Base-by-base conservation (phyloP, 129 eudicot genomes). In the Flaveria linearis region DNA sequence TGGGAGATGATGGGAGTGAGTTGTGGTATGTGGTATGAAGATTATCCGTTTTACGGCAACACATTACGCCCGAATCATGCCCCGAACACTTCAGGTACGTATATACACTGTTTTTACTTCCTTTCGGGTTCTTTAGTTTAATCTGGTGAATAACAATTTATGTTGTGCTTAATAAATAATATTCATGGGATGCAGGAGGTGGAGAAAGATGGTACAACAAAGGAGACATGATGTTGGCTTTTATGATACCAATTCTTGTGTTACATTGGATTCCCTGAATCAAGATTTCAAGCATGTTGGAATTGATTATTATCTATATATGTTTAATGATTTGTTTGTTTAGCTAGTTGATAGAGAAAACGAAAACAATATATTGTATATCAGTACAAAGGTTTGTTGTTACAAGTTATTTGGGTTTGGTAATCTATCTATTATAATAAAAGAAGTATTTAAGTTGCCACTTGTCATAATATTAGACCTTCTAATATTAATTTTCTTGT, bases 1-100 rank as follows among this genome's bases (percentile, higher is more conserved):
- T 36, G 82, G 82, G 82, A 77, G 60, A 82, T 77, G 81, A 16
- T 25, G 9, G 66, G 79, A 62, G 42, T 66, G 49, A 82, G 84
- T 72, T 82, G 82, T 22, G 74, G 79, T 47, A 65, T 82, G 86
- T 36, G 41, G 41, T 36, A 82, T 28, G 67, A 63, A 36, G 50
- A 75, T 69, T 55, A 42, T 74, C 51, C 28, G 13, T 80, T 80
- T 23, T 64, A 52, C 14, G 57, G n/a, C 49, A 9, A 66, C 28
- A 8, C 2, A 46, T 52, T 74, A 25, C 26, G 75, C 20, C 28
- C 11, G 43, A 52, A 45, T 68, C 76, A 50, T 9, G 13, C 50
- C 6, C 74, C 53, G 11, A 46, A 28, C 52, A 10, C 52, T 53
- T 73, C 83, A 42, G 75, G 79, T 80, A 80, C 41, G 36, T 28